phyloP scores from a whole-genome alignment of 176 grass and related monocot genomes.

The Phragmites australis region DNA sequence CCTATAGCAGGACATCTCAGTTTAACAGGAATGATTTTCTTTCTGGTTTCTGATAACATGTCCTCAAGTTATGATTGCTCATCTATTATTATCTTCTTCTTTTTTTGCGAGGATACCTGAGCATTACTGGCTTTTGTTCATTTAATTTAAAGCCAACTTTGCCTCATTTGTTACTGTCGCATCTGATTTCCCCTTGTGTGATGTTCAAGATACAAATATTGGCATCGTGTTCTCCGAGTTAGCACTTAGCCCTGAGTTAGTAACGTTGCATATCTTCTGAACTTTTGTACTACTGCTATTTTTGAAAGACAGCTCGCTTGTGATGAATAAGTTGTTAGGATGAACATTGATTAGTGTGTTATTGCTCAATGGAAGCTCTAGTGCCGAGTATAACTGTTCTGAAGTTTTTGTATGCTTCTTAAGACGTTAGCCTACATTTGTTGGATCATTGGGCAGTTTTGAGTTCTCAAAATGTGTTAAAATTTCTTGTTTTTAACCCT shows the following conservation, averaged over 20 bases:
- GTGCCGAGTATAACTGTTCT: not conserved
- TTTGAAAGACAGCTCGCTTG: not conserved
- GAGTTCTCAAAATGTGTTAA: not conserved
- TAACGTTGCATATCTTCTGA: conserved; percentile 8
- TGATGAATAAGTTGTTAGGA: conserved; percentile 9
- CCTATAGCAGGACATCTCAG: not conserved
- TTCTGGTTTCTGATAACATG: not conserved
- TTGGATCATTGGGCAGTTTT: conserved; percentile 2
- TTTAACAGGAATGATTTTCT: not conserved
- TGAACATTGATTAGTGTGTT: not conserved
- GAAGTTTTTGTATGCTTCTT: not conserved
- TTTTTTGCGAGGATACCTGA: not conserved
- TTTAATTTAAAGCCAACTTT: not conserved
- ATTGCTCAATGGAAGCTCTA: not conserved
- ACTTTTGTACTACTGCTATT: not conserved
- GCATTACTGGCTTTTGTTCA: not conserved
- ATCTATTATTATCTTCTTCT: not conserved
- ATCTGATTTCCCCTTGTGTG: not conserved
- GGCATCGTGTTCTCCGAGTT: not conserved
- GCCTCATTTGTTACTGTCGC: not conserved
- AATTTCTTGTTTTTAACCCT: conserved; percentile 7
- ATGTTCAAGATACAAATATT: conserved; percentile 25
- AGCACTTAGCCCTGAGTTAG: not conserved
- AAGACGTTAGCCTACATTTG: not conserved
- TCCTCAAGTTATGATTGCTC: not conserved